Percentiles rank a stretch among this genome's conserved stretches.
phyloP scores from a whole-genome alignment of 345 rosid genomes.

The Moricandia arvensis region DNA sequence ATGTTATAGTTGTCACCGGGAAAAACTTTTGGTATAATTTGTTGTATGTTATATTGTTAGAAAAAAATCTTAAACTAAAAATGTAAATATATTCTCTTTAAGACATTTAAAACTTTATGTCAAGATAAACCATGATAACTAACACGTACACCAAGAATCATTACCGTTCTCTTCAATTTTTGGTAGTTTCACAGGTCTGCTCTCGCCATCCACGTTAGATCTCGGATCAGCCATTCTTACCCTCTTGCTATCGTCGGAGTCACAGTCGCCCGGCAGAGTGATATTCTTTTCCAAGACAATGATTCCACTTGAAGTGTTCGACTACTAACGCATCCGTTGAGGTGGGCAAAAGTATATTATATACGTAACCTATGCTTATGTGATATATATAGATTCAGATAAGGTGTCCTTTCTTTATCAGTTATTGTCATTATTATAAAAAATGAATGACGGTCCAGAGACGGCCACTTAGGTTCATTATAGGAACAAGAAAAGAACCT shows the following conservation, averaged over 20 bases:
- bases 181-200: slow-evolving; percentile 12
- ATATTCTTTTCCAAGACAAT: neutral
- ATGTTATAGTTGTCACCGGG: neutral
- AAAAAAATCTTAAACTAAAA: neutral
- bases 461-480: slow-evolving; percentile 2
- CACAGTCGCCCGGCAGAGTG: slow-evolving; percentile 1
- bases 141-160: slow-evolving; percentile 1
- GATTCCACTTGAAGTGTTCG: neutral
- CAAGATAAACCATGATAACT: neutral
- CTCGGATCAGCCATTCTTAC: slow-evolving; percentile 1
- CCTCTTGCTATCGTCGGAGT: slow-evolving; percentile 14
- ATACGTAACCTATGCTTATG: slow-evolving; percentile 5
- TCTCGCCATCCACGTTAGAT: neutral
- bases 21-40: neutral
- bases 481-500: neutral
- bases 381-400: neutral
- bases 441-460: slow-evolving; percentile 15
- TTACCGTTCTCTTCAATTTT: slow-evolving; percentile 26
- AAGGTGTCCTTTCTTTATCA: slow-evolving; percentile 10
- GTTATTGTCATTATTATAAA: neutral
- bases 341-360: neutral
- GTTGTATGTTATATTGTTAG: neutral
- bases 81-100: neutral
- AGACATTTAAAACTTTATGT: neutral
- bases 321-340: neutral